phyloP scores from a whole-genome alignment of 2,329 filamentous ascomycete species.

The Clarireedia hainanense region DNA sequence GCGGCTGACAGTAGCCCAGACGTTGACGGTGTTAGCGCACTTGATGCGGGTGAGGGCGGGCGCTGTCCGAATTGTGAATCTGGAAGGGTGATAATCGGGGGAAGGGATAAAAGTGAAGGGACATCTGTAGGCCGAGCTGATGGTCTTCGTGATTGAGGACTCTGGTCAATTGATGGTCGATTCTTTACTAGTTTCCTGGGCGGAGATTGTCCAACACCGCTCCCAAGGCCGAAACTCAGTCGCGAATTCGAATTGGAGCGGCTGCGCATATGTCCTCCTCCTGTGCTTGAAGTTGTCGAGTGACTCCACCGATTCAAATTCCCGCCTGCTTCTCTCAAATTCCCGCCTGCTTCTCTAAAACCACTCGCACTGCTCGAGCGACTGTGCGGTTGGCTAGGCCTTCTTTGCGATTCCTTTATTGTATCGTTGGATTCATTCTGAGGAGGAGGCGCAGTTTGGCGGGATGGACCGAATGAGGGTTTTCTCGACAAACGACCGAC shows the following conservation, averaged over 20 bases:
- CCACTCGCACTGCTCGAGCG: conserved; percentile 9
- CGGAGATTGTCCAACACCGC: conserved; percentile 13
- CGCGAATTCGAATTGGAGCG: conserved; percentile 9
- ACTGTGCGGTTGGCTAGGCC: conserved; percentile 27
- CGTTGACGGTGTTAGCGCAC: conserved; percentile 26
- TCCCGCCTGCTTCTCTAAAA: conserved; percentile 35
- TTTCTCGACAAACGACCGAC: conserved; percentile 1
- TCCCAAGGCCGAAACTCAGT: conserved; percentile 20
- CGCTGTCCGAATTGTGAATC: conserved; percentile 14
- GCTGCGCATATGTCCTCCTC: conserved; percentile 13
- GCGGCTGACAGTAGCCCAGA: conserved; percentile 28
- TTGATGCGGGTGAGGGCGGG: conserved; percentile 23
- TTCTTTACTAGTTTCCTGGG: conserved; percentile 24
- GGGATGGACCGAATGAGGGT: conserved; percentile 5
- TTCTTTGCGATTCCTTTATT: conserved; percentile 15
- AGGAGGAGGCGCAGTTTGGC: conserved; percentile 7
- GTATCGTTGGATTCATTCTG: conserved; percentile 8
- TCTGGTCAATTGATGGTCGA: conserved; percentile 18
- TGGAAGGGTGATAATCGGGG: conserved; percentile 28
- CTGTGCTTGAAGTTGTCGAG: conserved; percentile 43
- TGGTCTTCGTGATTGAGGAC: conserved; percentile 14
- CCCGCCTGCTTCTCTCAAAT: conserved; percentile 36
- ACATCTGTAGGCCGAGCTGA: conserved; percentile 14
- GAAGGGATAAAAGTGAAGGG: conserved; percentile 14
- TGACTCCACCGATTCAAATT: conserved; percentile 46